A percentile compares a stretch with the other conserved stretches of the same genome.
Evolutionary conservation across 176 grass and related monocot genomes (phyloP).

Genomic region (Dactylis glomerata): DNA sequence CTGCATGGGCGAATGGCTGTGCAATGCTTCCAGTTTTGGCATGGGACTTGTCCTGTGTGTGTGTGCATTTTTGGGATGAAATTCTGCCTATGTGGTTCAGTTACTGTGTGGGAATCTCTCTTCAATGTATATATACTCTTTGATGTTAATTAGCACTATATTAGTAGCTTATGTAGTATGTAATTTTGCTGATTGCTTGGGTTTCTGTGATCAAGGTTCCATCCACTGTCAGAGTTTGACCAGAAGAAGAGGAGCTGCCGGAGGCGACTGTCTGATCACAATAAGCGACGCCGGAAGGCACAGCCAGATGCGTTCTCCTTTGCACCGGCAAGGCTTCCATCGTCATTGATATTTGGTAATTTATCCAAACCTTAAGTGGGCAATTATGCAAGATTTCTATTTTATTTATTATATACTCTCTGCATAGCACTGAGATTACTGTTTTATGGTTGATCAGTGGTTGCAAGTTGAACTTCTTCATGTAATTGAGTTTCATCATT

Average conservation of each 20-base stretch:
- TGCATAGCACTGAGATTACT: neutral
- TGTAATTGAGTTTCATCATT: neutral
- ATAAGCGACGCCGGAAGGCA: constrained; percentile 68
- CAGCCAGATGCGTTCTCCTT: constrained; percentile 50
- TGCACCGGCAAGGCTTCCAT: constrained; percentile 36
- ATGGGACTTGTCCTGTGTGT: constrained; percentile 19
- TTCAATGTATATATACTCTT: neutral
- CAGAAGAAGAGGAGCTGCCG: constrained; percentile 83
- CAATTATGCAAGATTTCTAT: neutral
- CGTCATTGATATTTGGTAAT: constrained; percentile 63
- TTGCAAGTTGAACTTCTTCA: neutral
- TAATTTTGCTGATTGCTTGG: constrained; percentile 27
- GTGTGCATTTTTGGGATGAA: constrained; percentile 21
- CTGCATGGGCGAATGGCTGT: constrained; percentile 17
- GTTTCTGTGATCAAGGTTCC: constrained; percentile 64
- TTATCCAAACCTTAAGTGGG: neutral
- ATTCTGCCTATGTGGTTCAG: constrained; percentile 6
- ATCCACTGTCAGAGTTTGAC: constrained; percentile 69
- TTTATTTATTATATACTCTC: neutral
- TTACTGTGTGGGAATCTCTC: constrained; percentile 16
- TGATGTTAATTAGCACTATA: neutral
- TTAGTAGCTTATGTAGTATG: neutral
- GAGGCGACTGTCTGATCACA: constrained; percentile 76
- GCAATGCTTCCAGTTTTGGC: constrained; percentile 36
- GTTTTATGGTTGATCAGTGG: neutral